Evolutionary conservation across 768 basidiomycete species (phyloP), one percentile per base, ranked within the genome.

Genomic region (Kwoniella sp.): DNA sequence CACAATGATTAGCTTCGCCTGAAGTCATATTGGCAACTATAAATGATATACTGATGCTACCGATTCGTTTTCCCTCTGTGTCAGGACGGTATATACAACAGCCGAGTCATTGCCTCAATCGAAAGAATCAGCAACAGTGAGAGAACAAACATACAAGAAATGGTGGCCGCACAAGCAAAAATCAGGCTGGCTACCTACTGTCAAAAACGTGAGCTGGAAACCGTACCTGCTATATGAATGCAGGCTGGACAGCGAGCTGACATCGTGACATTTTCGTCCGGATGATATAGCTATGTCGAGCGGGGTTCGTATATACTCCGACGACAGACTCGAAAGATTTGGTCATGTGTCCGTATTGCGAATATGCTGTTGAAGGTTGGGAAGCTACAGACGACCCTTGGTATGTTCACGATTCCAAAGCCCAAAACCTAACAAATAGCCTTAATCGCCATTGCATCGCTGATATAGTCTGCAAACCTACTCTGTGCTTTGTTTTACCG

Each of bases 291-390:
- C 88, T 98, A 85, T 90, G 93, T 0, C 86, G 85, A 68, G 92
- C 92, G 2, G 94, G 94, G 8, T 96, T 95, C 74, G 85, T 91
- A 0, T 91, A 85, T 76, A 88, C 87, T 0, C 90, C 92, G 1
- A 85, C 87, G 60, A 62, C 47, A 7, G 80, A 82, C 13, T 88
- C 84, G 2, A 88, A 91, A 68, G 94, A 98, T 78, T 86, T 87
- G 0, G 91, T 87, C 0, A 87, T 87, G 0, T 98, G 94, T 79
- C 82, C 92, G 4, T 92, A 92, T 73, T 98, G 94, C 76, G 83
- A 87, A 48, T 82, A 88, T 33, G 84, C 87, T 1, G 85, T 95
- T 2, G 87, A 87, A 58, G 91, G 90, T 1, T 98, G 94, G 94
- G 90, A 92, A 47, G 82, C 84, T 27, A 86, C 85, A 15, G 94